Conservation (phyloP, 495 filamentous ascomycete species). For the Talaromyces stipitatus region DNA sequence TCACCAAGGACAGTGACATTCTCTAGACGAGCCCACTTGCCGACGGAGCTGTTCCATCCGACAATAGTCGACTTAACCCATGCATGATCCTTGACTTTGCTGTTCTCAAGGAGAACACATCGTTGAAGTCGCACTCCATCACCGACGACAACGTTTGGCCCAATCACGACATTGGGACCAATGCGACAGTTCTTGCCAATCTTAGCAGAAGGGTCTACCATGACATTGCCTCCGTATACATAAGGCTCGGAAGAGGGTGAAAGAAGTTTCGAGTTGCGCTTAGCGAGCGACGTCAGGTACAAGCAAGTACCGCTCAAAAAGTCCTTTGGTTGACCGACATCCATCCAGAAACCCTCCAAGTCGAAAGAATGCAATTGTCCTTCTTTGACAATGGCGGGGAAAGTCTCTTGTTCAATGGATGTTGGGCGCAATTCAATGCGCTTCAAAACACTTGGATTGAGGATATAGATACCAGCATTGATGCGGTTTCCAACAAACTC, state of each 20-base stretch:
- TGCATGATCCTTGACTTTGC: conserved; percentile 97
- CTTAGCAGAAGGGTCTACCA: conserved; percentile 91
- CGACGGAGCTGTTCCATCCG: conserved; percentile 96
- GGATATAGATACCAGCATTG: conserved; percentile 98
- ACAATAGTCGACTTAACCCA: conserved; percentile 99
- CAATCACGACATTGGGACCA: conserved; percentile 95
- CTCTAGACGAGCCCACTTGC: conserved; percentile 92
- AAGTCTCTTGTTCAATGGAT: conserved; percentile 99
- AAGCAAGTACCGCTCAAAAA: conserved; percentile 96
- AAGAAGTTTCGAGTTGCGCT: conserved; percentile 85
- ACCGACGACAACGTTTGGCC: conserved; percentile 87
- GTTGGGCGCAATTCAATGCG: conserved; percentile 96
- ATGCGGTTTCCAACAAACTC: conserved; percentile 99
- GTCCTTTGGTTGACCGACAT: conserved; percentile 98
- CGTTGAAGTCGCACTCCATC: conserved; percentile 94
- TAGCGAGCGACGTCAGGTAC: conserved; percentile 87
- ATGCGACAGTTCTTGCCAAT: conserved; percentile 99
- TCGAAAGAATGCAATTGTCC: conserved; percentile 96
- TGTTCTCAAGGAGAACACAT: conserved; percentile 80
- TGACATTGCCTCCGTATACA: conserved; percentile 91
- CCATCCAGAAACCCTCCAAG: conserved; percentile 99
- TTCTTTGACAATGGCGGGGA: conserved; percentile 89
- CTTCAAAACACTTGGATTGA: conserved; percentile 84
- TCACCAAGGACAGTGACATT: conserved; percentile 96
- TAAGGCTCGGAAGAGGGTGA: conserved; percentile 66